Evolutionary conservation across 2,329 filamentous ascomycete genomes (phyloP), one percentile per base, ranked within the genome.

Genomic region (Colletotrichum caudatum): DNA sequence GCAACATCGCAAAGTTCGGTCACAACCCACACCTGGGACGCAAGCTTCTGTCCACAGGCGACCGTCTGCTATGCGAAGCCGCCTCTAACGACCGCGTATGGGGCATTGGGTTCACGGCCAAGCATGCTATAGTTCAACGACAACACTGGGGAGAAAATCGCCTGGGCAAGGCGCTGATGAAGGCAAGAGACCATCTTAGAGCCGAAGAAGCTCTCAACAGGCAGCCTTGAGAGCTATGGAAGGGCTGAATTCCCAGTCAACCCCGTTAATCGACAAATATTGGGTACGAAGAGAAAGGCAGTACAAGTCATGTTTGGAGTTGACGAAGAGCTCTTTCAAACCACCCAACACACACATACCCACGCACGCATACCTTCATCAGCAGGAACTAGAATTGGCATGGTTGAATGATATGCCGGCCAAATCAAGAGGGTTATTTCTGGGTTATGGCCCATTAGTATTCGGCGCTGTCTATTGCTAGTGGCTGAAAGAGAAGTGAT

Each of bases 1-100:
- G 80, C 2, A 81, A 76, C 51, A 76, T 78, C 23, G 77, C 76
- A 48, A 81, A 82, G 74, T 82, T 81, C 58, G 73, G 76, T 14
- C 77, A 80, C 66, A 78, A 80, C 72, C 37, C 62, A 14, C 69
- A 74, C 20, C 69, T 82, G 29, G 75, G 73, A 50, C 56, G 73
- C 16, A 78, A 77, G 54, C 72, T 82, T 50, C 67, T 82, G 1
- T 76, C 72, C 3, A 81, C 80, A 6, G 76, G 79, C 3, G 74
- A 79, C 44, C 71, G 77, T 23, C n/a, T 78, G 51, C 74, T 81
- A 1, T 77, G 76, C 7, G 79, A 81, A 53, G 80, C 78, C 8
- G 75, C 77, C 29, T 75, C 75, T 0, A 68, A 59, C 33, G 81
- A 82, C 73, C 73, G 77, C 3, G 74, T 81, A 18, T 82, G 26